These are phyloP conservation scores for Podospora pseudocomata DNA, from an alignment of 495 filamentous ascomycete species.

Conservation along the genomic window DNA sequence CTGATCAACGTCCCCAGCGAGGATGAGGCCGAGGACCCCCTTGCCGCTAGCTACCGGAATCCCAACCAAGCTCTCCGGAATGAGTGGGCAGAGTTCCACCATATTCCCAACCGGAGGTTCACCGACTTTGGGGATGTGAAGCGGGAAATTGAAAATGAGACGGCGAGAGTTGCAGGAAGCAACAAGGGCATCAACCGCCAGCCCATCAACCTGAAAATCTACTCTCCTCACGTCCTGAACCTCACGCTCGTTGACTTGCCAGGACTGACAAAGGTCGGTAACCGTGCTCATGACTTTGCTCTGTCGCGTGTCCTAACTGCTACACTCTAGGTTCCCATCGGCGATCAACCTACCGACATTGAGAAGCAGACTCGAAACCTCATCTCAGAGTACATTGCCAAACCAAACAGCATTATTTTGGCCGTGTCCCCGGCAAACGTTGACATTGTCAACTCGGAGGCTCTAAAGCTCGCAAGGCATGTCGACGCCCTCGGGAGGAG, in stretches of 20 bases:
- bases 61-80: slow-evolving; percentile 43
- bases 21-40: slow-evolving; percentile 63
- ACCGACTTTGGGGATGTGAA: slow-evolving; percentile 91
- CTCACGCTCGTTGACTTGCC: slow-evolving; percentile 95
- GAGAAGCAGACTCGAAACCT: slow-evolving; percentile 97
- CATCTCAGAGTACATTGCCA: slow-evolving; percentile 97
- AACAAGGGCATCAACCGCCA: slow-evolving; percentile 99
- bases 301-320: slow-evolving; percentile 14
- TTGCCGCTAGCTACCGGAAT: slow-evolving; percentile 52
- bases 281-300: slow-evolving; percentile 1
- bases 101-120: slow-evolving; percentile 84
- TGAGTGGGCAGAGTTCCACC: slow-evolving; percentile 98
- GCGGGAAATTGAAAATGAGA: slow-evolving; percentile 96
- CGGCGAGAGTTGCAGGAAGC: slow-evolving; percentile 86
- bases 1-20: slow-evolving; percentile 96
- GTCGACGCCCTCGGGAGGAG: slow-evolving; percentile 92
- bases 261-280: slow-evolving; percentile 83
- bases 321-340: slow-evolving; percentile 74
- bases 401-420: slow-evolving; percentile 96
- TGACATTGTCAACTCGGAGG: slow-evolving; percentile 97
- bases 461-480: slow-evolving; percentile 92
- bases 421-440: slow-evolving; percentile 98
- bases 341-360: slow-evolving; percentile 96
- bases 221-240: slow-evolving; percentile 94
- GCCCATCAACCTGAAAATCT: slow-evolving; percentile 98